Evolutionary conservation across 2,329 filamentous ascomycete species (phyloP).

Genomic region (Pseudohalonectria lignicola): DNA sequence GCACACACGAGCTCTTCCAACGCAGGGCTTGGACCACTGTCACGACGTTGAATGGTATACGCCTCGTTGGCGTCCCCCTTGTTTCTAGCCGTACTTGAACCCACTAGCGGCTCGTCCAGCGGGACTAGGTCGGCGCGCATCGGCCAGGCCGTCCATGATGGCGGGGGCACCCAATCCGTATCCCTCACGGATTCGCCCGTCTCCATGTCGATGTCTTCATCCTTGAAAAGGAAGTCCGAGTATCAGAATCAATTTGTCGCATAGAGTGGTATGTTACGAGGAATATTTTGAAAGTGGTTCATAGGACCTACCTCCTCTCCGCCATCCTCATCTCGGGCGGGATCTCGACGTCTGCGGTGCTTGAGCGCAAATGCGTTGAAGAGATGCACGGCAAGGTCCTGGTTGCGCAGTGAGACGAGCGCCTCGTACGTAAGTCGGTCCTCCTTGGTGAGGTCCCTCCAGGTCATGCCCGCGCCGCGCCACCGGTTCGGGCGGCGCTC

Average conservation of each 20-base stretch:
- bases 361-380: constrained; percentile 69
- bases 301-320: constrained; percentile 11
- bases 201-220: constrained; percentile 10
- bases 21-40: constrained; percentile 24
- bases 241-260: too few species aligned
- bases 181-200: constrained; percentile 13
- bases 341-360: constrained; percentile 18
- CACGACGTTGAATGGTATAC: constrained; percentile 36
- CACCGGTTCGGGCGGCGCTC: constrained; percentile 59
- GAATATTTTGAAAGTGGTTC: too few species aligned
- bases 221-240: too few species aligned
- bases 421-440: constrained; percentile 54
- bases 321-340: constrained; percentile 20
- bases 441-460: constrained; percentile 48
- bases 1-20: constrained; percentile 64
- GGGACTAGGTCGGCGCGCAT: constrained; percentile 53
- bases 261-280: too few species aligned
- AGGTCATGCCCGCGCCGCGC: constrained; percentile 54
- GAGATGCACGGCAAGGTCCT: constrained; percentile 64
- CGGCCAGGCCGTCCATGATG: constrained; percentile 80
- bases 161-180: constrained; percentile 38
- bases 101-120: too few species aligned
- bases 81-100: too few species aligned
- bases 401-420: constrained; percentile 50
- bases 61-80: constrained; percentile 34